Conservation (phyloP, 2,329 filamentous ascomycete genomes). For the Colletotrichum sp. region DNA sequence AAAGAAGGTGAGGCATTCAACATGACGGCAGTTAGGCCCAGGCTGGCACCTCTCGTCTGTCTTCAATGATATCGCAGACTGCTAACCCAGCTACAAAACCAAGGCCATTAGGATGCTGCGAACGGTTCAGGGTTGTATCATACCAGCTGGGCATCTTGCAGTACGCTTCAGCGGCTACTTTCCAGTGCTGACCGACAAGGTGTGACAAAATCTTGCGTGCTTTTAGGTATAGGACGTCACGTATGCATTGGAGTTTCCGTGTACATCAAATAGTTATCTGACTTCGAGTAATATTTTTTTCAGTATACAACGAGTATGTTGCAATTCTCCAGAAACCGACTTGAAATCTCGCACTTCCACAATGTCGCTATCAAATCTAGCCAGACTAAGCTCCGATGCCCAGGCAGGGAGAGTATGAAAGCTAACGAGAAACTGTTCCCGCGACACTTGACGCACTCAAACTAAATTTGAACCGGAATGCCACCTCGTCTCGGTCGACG, state of each 20-base stretch:
- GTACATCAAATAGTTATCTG: too few species aligned
- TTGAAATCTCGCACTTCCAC: too few species aligned
- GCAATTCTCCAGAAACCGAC: too few species aligned
- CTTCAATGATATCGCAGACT: background rate
- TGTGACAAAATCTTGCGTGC: too few species aligned
- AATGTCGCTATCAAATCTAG: too few species aligned
- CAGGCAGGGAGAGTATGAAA: too few species aligned
- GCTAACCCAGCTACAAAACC: background rate
- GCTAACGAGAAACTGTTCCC: too few species aligned
- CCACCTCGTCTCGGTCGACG: rapidly evolving
- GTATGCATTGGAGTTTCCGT: too few species aligned
- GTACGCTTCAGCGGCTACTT: background rate
- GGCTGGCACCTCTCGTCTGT: background rate
- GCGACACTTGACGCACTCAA: rapidly evolving
- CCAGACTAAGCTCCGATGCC: too few species aligned
- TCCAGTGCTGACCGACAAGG: rapidly evolving
- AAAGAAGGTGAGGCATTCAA: background rate
- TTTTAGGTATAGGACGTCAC: rapidly evolving
- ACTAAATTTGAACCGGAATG: too few species aligned
- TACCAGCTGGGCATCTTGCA: background rate
- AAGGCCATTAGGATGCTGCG: background rate
- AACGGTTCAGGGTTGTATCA: background rate
- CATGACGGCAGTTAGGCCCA: background rate
- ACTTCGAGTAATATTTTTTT: too few species aligned
- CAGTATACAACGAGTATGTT: too few species aligned